Evolutionary conservation across 768 basidiomycete species (phyloP).

Genomic region (Floccularia luteovirens): DNA sequence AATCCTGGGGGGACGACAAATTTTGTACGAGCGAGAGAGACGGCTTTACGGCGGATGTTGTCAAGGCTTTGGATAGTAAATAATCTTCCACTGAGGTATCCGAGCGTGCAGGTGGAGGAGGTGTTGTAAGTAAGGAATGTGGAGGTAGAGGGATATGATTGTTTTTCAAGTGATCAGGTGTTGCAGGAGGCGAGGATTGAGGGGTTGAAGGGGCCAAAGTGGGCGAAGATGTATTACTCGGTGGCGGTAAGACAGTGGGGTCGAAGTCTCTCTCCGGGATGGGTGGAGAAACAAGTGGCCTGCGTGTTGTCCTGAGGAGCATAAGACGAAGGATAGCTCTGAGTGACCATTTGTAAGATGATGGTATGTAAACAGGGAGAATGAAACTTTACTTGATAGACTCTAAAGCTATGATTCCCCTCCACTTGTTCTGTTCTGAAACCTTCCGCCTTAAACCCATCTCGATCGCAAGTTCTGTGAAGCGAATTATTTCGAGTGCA

Average conservation of each 20-base stretch:
- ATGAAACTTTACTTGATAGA: constrained; percentile 64
- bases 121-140: constrained; percentile 51
- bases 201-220: constrained; percentile 54
- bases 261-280: constrained; percentile 89
- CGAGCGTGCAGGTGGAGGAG: constrained; percentile 41
- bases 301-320: constrained; percentile 65
- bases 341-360: constrained; percentile 9
- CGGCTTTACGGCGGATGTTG: constrained; percentile 63
- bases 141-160: constrained; percentile 63
- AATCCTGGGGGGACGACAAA: constrained; percentile 59
- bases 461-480: constrained; percentile 80
- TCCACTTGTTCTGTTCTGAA: constrained; percentile 62
- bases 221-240: constrained; percentile 47
- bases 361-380: constrained; percentile 1
- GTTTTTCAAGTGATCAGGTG: constrained; percentile 78
- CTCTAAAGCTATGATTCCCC: constrained; percentile 72
- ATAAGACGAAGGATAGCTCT: constrained; percentile 73
- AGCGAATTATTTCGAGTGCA: constrained; percentile 67
- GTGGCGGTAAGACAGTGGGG: constrained; percentile 53
- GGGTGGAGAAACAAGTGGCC: constrained; percentile 70
- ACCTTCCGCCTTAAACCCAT: constrained; percentile 77
- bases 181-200: constrained; percentile 45
- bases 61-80: constrained; percentile 75
- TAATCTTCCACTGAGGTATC: constrained; percentile 69
- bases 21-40: constrained; percentile 59